phyloP scores from a whole-genome alignment of 2,329 filamentous ascomycete species.

The Sclerotinia spermophila region DNA sequence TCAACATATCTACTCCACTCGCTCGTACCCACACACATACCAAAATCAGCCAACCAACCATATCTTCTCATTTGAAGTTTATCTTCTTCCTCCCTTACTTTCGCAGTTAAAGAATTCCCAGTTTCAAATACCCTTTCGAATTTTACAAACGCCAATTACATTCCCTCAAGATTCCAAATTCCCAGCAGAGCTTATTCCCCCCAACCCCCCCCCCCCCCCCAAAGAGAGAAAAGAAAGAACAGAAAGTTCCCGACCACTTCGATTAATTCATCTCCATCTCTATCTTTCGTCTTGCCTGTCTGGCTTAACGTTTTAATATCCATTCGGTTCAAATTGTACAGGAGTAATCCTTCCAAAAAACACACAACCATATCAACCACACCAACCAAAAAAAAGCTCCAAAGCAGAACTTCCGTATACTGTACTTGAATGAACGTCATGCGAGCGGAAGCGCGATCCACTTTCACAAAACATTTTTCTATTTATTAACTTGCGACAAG shows the following conservation, averaged over 20 bases:
- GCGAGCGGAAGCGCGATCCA: conserved; percentile 9
- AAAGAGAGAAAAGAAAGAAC: neutral
- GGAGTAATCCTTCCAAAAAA: neutral
- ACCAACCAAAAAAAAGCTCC: neutral
- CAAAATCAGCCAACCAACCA: conserved; percentile 15
- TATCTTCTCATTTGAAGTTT: neutral
- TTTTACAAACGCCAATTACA: conserved; percentile 3
- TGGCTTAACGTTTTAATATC: neutral
- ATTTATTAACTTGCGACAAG: conserved; percentile 19
- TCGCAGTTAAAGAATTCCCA: conserved; percentile 16
- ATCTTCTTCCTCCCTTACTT: conserved; percentile 17
- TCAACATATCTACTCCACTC: neutral
- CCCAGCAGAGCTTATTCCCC: too few species aligned
- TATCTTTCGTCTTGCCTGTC: conserved; percentile 4
- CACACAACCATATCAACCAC: neutral
- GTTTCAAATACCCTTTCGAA: neutral
- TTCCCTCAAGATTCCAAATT: conserved; percentile 1
- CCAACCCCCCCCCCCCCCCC: too few species aligned
- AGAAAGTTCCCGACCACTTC: conserved; percentile 3
- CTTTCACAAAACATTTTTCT: conserved; percentile 13
- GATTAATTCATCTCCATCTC: neutral
- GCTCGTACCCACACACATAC: neutral
- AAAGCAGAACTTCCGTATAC: neutral
- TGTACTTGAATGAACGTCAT: conserved; percentile 15
- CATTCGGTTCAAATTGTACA: neutral